A percentile compares a stretch with the other conserved stretches of the same genome.
These are phyloP conservation scores for Wickerhamomyces bisporus DNA, from an alignment of 805 yeast species.

Conservation along the genomic window DNA sequence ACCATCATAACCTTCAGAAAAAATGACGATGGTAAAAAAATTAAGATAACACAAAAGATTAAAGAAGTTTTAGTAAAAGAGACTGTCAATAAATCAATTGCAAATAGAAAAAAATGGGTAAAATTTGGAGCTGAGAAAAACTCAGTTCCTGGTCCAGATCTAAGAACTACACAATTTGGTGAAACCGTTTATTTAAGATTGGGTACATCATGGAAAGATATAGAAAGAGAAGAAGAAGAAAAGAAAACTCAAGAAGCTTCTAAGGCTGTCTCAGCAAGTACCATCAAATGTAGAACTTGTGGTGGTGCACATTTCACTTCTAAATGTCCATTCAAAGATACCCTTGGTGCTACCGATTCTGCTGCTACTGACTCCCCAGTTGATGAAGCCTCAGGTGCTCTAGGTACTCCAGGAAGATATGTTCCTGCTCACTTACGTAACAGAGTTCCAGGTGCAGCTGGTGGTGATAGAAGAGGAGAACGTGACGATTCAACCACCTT, in stretches of 20 bases:
- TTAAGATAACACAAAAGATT: conserved; percentile 81
- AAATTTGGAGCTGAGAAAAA: conserved; percentile 80
- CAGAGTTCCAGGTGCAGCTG: conserved; percentile 27
- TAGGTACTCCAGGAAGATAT: conserved; percentile 45
- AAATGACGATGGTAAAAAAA: conserved; percentile 76
- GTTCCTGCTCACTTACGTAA: conserved; percentile 59
- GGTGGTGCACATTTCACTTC: conserved; percentile 90
- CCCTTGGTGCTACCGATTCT: conserved; percentile 53
- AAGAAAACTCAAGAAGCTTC: conserved; percentile 41
- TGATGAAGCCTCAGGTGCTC: conserved; percentile 26
- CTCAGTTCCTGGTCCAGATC: conserved; percentile 80
- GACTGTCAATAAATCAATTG: conserved; percentile 78
- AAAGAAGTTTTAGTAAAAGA: conserved; percentile 73
- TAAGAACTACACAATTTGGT: conserved; percentile 82
- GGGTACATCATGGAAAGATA: conserved; percentile 72
- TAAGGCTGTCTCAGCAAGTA: conserved; percentile 41
- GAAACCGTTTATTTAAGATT: conserved; percentile 75
- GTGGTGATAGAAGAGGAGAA: conserved; percentile 42
- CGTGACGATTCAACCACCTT: conserved; percentile 86
- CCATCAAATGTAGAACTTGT: conserved; percentile 81
- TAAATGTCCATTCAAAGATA: conserved; percentile 93
- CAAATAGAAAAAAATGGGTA: conserved; percentile 82
- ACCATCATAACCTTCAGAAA: conserved; percentile 74
- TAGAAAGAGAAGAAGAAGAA: conserved; percentile 66
- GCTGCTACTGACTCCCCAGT: conserved; percentile 19